These are phyloP conservation scores for Hemileccinum rubropunctum DNA, from an alignment of 768 basidiomycete species.

Conservation along the genomic window DNA sequence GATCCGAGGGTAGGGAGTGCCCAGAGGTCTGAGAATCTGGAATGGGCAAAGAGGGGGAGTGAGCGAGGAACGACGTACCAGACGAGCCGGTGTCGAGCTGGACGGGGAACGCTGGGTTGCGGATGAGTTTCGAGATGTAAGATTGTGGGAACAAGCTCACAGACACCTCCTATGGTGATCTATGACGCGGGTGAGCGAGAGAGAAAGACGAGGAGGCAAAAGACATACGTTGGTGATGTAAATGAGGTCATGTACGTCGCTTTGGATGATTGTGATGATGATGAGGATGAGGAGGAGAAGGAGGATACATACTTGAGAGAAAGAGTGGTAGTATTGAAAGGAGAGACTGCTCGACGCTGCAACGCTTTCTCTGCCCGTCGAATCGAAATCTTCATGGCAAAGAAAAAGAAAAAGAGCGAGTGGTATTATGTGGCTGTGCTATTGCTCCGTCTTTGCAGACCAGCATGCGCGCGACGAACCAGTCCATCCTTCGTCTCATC, in stretches of 20 bases:
- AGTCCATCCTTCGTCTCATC: constrained; percentile 69
- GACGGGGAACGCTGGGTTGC: constrained; percentile 55
- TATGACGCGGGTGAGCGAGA: constrained; percentile 27
- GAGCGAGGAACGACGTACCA: constrained; percentile 8
- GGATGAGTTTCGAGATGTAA: background rate
- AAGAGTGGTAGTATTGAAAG: constrained; percentile 16
- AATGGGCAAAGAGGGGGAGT: background rate
- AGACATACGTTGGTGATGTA: constrained; percentile 72
- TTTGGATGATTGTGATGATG: constrained; percentile 35
- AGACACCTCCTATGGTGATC: constrained; percentile 63
- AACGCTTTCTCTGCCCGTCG: no score
- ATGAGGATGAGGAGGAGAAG: background rate
- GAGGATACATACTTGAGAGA: constrained; percentile 20
- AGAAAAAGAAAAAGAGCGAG: background rate
- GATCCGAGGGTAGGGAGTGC: constrained; percentile 47
- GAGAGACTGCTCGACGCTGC: constrained; percentile 7
- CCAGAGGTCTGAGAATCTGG: constrained; percentile 61
- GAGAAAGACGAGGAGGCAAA: background rate
- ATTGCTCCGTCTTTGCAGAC: background rate
- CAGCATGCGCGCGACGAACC: constrained; percentile 49
- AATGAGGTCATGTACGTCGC: constrained; percentile 72
- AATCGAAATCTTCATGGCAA: no score
- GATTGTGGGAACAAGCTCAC: constrained; percentile 35
- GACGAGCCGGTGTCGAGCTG: constrained; percentile 83
- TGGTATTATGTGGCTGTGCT: constrained; percentile 17